These are phyloP conservation scores for Venturia oleaginea DNA, from an alignment of 2,329 filamentous ascomycete genomes.

Conservation along the genomic window DNA sequence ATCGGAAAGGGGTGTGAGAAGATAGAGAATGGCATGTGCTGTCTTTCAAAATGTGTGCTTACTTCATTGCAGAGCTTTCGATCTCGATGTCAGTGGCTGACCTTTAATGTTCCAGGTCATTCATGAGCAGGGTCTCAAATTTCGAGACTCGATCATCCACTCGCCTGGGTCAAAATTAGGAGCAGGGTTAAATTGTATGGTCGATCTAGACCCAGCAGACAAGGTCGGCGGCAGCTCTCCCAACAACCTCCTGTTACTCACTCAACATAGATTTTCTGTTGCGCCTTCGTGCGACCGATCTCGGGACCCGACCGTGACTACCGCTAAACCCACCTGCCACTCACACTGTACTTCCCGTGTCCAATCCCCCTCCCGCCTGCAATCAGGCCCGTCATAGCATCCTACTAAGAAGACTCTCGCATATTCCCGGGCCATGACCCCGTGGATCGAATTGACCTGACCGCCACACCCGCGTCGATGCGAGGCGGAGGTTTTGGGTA, in stretches of 20 bases:
- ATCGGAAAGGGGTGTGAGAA: background rate
- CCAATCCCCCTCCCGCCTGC: background rate
- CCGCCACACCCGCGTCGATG: background rate
- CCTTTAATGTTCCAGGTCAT: background rate
- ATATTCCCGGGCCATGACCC: background rate
- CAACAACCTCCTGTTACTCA: background rate
- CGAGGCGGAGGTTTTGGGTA: background rate
- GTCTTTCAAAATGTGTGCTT: background rate
- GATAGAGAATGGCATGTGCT: background rate
- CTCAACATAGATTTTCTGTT: background rate
- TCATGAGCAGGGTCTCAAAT: background rate
- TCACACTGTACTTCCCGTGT: background rate
- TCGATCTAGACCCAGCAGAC: background rate
- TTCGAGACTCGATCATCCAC: background rate
- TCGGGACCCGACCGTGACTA: background rate
- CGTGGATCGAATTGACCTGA: background rate
- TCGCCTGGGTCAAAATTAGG: background rate
- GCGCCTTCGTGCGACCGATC: background rate
- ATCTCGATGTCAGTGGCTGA: background rate
- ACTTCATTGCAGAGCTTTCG: background rate
- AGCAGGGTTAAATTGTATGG: background rate
- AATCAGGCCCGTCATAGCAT: background rate
- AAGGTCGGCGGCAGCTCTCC: background rate
- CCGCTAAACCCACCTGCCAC: background rate
- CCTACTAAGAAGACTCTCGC: background rate